Evolutionary conservation across 2,329 filamentous ascomycete genomes (phyloP).

Genomic region (Stagonosporopsis tanaceti): DNA sequence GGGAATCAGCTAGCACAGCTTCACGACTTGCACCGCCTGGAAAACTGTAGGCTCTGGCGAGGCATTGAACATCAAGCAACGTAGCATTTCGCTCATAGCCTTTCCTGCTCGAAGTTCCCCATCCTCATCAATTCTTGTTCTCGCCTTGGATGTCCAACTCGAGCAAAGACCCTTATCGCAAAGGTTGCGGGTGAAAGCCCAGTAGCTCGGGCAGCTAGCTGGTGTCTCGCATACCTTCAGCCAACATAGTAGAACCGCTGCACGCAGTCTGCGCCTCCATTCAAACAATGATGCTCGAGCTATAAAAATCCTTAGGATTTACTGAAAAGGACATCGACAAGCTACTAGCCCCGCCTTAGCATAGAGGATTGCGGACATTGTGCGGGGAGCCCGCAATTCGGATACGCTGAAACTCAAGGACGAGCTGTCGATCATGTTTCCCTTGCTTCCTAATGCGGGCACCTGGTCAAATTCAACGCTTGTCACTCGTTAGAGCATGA

Average conservation of each 20-base stretch:
- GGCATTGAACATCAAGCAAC: not conserved
- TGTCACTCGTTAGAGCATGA: not conserved
- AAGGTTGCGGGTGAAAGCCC: not conserved
- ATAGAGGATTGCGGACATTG: conserved; percentile 13
- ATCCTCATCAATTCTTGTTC: not conserved
- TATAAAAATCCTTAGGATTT: not conserved
- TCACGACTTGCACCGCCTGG: not conserved
- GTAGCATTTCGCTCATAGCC: not conserved
- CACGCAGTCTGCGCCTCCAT: not conserved
- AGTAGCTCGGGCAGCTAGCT: not conserved
- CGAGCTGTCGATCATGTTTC: conserved; percentile 7
- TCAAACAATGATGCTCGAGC: not conserved
- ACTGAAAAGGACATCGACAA: not conserved
- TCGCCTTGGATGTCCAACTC: not conserved
- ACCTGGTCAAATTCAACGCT: not conserved
- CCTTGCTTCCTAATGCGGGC: not conserved
- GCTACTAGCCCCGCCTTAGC: conserved; percentile 4
- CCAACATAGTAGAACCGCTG: conserved; percentile 2
- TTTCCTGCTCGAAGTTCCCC: not conserved
- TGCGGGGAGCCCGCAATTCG: conserved; percentile 13
- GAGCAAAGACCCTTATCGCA: not conserved
- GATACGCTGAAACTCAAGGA: not conserved
- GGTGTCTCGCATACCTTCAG: conserved; percentile 5
- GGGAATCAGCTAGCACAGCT: not conserved
- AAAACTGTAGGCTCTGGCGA: not conserved